Evolutionary conservation across 257 asterid species (phyloP), one percentile per base, ranked within the genome.

Genomic region (Paulownia fortunei): DNA sequence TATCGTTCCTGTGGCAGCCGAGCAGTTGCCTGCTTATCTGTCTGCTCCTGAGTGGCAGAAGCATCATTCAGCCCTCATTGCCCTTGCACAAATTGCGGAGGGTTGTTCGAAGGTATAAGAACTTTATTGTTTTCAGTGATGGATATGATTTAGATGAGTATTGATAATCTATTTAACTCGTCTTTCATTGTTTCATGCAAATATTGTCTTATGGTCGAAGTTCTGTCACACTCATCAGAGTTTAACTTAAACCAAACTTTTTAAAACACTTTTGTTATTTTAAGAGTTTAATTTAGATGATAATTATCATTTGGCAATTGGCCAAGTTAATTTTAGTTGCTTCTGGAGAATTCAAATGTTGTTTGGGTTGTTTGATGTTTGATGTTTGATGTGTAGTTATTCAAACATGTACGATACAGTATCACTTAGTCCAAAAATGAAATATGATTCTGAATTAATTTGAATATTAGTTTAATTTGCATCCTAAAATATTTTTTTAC

Each of bases 81-180:
- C 99, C 23, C 97, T 96, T 75, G 99, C 99, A 4, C 99, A 96
- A 80, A 96, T 96, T 76, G 99, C 98, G 0, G 98, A 96, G 85
- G 99, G 99, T 32, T 93, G 98, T 80, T 82, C 97, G 3, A 96
- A 96, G 98, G 98, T 94, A 86, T 72, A 58, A 27, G 21, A 37
- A n/a, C 12, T 3, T 55, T 65, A 15, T 49, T 6, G n/a, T 16
- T 66, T 62, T 62, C 39, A 24, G 39, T 52, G 59, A 12, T 69
- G 64, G 9, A 3, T 58, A 58, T 55, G 41, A 18, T 54, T 73
- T 70, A 67, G 58, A 6, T 58, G 64, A 16, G 6, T 42, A 55
- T 23, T 37, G 37, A 19, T n/a, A n/a, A n/a, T n/a, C n/a, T n/a
- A n/a, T n/a, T n/a, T n/a, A n/a, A n/a, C n/a, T n/a, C n/a, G n/a